These are phyloP conservation scores for Cladorrhinum samala DNA, from an alignment of 495 filamentous ascomycete species.

Conservation along the genomic window DNA sequence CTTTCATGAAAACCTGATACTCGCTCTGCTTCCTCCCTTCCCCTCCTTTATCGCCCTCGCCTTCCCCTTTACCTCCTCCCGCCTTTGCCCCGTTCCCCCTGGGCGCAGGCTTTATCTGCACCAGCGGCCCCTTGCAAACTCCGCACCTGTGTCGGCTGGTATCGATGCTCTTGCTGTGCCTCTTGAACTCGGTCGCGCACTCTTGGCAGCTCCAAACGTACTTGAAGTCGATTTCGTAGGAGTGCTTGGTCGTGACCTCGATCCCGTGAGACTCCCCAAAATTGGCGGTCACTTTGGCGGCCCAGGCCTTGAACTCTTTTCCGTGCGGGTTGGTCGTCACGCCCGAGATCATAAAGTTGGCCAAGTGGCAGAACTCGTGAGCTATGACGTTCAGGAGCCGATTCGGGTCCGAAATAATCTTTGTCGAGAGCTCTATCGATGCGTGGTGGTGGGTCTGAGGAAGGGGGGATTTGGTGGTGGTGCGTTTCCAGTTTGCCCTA, in stretches of 20 bases:
- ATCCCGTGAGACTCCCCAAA: constrained; percentile 48
- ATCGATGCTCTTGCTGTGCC: constrained; percentile 81
- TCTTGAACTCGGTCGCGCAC: constrained; percentile 62
- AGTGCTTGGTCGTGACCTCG: constrained; percentile 78
- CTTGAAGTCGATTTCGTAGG: constrained; percentile 82
- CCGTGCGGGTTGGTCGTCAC: constrained; percentile 71
- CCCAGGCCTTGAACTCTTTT: constrained; percentile 74
- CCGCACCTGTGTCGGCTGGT: constrained; percentile 60
- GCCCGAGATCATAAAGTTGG: constrained; percentile 74
- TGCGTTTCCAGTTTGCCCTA: constrained; percentile 72
- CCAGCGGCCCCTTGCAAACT: constrained; percentile 55
- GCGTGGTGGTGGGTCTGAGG: constrained; percentile 52
- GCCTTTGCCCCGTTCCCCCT: constrained; percentile 37
- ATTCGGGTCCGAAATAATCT: constrained; percentile 71
- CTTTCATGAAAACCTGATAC: constrained; percentile 65
- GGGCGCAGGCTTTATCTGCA: constrained; percentile 76
- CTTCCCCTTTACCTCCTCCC: not conserved
- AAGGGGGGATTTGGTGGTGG: constrained; percentile 34
- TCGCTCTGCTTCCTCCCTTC: constrained; percentile 32
- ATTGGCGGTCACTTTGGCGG: constrained; percentile 21
- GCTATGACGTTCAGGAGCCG: constrained; percentile 80
- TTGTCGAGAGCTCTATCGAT: constrained; percentile 79
- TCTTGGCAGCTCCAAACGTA: constrained; percentile 76
- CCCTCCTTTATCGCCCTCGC: not conserved
- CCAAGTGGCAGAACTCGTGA: constrained; percentile 93